These are phyloP conservation scores for Myochromella boudieri DNA, from an alignment of 768 basidiomycete species.

Conservation along the genomic window DNA sequence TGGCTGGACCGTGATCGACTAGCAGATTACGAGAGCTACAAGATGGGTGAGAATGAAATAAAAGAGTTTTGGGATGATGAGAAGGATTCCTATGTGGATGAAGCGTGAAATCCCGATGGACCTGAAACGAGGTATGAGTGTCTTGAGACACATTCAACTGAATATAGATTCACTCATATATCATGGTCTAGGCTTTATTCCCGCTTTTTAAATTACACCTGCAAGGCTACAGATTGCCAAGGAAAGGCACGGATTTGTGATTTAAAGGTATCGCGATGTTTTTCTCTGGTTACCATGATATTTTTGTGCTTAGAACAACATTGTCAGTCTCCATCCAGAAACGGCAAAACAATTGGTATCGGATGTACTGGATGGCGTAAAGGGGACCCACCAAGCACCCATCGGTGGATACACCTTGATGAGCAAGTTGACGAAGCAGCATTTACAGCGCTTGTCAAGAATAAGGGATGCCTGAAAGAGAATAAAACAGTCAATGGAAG, in stretches of 20 bases:
- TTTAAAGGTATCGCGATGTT: neutral
- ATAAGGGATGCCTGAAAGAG: neutral
- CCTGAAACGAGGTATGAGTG: neutral
- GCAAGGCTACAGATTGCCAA: neutral
- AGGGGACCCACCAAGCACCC: neutral
- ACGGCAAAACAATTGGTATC: neutral
- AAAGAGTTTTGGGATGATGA: neutral
- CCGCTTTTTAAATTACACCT: neutral
- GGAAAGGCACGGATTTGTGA: neutral
- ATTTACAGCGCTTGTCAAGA: neutral
- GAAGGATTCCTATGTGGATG: neutral
- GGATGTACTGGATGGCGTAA: neutral
- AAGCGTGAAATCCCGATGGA: neutral
- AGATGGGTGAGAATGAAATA: neutral
- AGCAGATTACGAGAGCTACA: neutral
- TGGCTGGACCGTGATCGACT: neutral
- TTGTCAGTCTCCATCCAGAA: neutral
- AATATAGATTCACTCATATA: too few relatives aligned
- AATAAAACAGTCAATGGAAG: neutral
- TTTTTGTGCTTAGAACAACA: too few relatives aligned
- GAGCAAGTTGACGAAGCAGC: neutral
- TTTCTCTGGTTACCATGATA: too few relatives aligned
- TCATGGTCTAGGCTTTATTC: neutral
- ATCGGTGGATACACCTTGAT: constrained; percentile 1
- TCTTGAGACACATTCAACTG: neutral